These are phyloP conservation scores for Colletotrichum sp. DNA, from an alignment of 2,329 filamentous ascomycete genomes.

Conservation along the genomic window DNA sequence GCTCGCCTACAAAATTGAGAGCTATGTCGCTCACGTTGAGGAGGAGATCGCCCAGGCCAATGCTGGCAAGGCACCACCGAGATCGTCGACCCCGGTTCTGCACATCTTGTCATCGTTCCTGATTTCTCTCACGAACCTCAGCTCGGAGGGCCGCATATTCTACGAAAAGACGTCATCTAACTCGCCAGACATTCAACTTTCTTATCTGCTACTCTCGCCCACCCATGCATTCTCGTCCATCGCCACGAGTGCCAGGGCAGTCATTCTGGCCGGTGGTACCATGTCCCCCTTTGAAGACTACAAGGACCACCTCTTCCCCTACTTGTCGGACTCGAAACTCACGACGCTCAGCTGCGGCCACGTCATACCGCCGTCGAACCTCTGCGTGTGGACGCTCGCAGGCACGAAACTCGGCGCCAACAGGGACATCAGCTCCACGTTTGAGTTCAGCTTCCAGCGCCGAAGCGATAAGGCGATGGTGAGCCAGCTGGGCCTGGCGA, in stretches of 20 bases:
- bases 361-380: slow-evolving; percentile 83
- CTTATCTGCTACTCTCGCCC: slow-evolving; percentile 89
- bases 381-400: slow-evolving; percentile 78
- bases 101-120: slow-evolving; percentile 69
- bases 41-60: slow-evolving; percentile 45
- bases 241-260: slow-evolving; percentile 81
- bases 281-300: slow-evolving; percentile 98
- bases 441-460: slow-evolving; percentile 89
- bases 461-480: slow-evolving; percentile 75
- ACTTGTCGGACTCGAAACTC: slow-evolving; percentile 66
- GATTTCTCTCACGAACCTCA: slow-evolving; percentile 83
- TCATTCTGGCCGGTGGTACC: slow-evolving; percentile 91
- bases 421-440: slow-evolving; percentile 47
- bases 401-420: slow-evolving; percentile 37
- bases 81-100: slow-evolving; percentile 56
- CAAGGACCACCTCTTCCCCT: slow-evolving; percentile 82
- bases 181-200: slow-evolving; percentile 64
- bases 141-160: slow-evolving; percentile 71
- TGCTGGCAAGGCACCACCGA: slow-evolving; percentile 19
- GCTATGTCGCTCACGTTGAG: slow-evolving; percentile 73
- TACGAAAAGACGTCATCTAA: slow-evolving; percentile 51
- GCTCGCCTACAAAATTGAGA: slow-evolving; percentile 91
- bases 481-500: slow-evolving; percentile 72
- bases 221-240: slow-evolving; percentile 91
- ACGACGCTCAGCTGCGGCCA: slow-evolving; percentile 91